Evolutionary conservation across 2,329 filamentous ascomycete species (phyloP).

Genomic region (Onygenales sp.): DNA sequence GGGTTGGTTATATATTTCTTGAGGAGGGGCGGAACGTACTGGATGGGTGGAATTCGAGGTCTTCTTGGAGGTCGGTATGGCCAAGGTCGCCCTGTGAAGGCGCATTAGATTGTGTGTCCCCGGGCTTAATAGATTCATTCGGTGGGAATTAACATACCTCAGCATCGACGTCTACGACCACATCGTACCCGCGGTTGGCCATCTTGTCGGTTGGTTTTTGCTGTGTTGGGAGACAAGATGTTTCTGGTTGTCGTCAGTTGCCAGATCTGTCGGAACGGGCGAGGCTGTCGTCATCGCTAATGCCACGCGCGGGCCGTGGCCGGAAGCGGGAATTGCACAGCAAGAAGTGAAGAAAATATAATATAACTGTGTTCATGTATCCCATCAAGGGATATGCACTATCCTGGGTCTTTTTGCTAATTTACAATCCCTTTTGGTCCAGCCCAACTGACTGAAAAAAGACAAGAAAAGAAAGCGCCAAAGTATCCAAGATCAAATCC

Average conservation of each 20-base stretch:
- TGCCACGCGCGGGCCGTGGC: constrained; percentile 6
- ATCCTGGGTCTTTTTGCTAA: neutral
- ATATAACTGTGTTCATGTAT: neutral
- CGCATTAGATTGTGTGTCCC: neutral
- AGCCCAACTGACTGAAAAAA: no score
- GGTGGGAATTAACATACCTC: constrained; percentile 52
- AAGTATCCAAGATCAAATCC: neutral
- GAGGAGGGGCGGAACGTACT: constrained; percentile 35
- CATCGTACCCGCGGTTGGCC: constrained; percentile 87
- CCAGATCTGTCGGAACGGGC: neutral
- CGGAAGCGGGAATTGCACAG: neutral
- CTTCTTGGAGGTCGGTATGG: constrained; percentile 95
- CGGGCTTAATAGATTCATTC: neutral
- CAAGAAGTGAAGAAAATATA: neutral
- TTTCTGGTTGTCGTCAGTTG: neutral
- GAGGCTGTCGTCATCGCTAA: constrained; percentile 3
- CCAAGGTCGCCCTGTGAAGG: constrained; percentile 75
- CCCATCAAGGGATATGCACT: neutral
- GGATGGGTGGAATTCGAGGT: constrained; percentile 97
- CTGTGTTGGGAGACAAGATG: neutral
- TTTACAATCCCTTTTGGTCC: neutral
- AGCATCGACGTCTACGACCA: constrained; percentile 93
- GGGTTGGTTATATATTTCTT: neutral
- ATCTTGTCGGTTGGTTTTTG: constrained; percentile 37
- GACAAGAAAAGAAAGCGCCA: no score